phyloP scores from a whole-genome alignment of 148 eudicot species.

The Rhododendron williamsianum region DNA sequence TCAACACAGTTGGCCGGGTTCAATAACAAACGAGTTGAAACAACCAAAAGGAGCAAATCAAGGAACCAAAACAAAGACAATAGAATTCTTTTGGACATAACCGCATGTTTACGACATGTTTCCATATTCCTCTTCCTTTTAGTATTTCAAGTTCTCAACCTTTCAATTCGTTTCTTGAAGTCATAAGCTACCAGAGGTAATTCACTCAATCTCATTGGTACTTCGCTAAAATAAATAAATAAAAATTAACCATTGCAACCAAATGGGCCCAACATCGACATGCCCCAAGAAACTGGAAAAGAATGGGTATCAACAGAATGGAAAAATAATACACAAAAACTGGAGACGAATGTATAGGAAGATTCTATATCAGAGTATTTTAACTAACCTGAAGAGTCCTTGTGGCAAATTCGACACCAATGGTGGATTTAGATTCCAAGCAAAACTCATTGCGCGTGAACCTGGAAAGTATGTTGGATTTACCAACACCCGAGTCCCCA shows the following conservation, averaged over 20 bases:
- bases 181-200: background rate
- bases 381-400: conserved; percentile 59
- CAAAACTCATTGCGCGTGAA: conserved; percentile 73
- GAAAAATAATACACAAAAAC: background rate
- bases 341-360: background rate
- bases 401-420: conserved; percentile 77
- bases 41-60: background rate
- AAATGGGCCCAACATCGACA: background rate
- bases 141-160: background rate
- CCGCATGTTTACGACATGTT: background rate
- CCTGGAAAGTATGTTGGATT: conserved; percentile 71
- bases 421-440: conserved; percentile 77
- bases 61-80: background rate
- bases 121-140: background rate
- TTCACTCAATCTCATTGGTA: background rate
- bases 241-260: background rate
- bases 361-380: background rate
- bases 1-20: background rate
- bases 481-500: conserved; percentile 77
- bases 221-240: background rate
- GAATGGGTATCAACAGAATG: background rate
- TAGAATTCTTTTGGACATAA: background rate
- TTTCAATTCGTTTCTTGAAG: background rate
- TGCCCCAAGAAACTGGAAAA: background rate
- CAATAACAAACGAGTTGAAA: background rate